Percentiles rank a stretch among this genome's conserved stretches.
phyloP scores from a whole-genome alignment of 768 basidiomycete genomes.

The Tremella mesenterica region DNA sequence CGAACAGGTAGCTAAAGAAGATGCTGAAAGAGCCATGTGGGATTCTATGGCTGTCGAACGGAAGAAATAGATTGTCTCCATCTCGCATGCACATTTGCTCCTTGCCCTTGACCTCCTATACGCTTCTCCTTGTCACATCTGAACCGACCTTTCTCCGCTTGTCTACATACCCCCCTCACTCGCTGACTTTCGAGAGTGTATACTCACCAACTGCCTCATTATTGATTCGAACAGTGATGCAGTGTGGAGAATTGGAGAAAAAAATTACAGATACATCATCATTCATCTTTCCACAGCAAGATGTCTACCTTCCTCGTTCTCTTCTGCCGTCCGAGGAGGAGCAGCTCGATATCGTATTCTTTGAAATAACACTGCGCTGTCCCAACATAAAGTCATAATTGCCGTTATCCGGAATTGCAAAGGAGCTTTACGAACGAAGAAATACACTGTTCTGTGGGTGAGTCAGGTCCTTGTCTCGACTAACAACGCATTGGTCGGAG shows the following conservation, averaged over 20 bases:
- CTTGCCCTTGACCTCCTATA: no score
- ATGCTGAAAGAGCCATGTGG: constrained; percentile 68
- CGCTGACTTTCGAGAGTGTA: no score
- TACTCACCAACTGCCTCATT: no score
- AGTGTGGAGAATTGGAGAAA: no score
- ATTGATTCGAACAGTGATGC: no score
- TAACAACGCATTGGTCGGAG: no score
- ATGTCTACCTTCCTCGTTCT: neutral
- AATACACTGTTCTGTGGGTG: constrained; percentile 35
- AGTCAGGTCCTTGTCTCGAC: neutral
- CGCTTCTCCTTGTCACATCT: no score
- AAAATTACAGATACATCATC: neutral
- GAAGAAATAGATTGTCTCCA: constrained; percentile 45
- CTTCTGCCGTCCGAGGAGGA: constrained; percentile 7
- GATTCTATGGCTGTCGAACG: constrained; percentile 65
- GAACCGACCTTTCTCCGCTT: no score
- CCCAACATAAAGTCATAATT: constrained; percentile 41
- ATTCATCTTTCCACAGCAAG: neutral
- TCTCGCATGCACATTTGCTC: no score
- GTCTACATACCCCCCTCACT: no score
- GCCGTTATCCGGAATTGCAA: constrained; percentile 42
- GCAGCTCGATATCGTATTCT: constrained; percentile 27
- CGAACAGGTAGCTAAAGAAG: constrained; percentile 61
- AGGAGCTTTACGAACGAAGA: constrained; percentile 37
- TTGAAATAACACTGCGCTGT: constrained; percentile 35